These are phyloP conservation scores for Dendrothele bispora DNA, from an alignment of 768 basidiomycete species.

Conservation along the genomic window DNA sequence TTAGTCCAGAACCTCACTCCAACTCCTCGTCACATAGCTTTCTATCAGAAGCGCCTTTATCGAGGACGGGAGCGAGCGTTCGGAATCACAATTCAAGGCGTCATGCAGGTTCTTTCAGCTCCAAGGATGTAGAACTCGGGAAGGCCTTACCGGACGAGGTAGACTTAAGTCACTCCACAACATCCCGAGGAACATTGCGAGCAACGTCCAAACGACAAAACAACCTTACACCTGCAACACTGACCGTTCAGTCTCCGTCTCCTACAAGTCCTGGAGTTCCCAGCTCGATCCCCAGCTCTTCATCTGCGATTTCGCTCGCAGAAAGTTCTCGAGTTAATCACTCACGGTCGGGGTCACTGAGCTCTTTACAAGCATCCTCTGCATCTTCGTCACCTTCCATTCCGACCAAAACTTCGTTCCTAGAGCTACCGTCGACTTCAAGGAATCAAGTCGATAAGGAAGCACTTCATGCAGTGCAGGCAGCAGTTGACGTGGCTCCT, in stretches of 20 bases:
- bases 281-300: constrained; percentile 34
- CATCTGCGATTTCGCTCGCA: constrained; percentile 21
- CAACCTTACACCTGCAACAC: constrained; percentile 34
- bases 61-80: constrained; percentile 28
- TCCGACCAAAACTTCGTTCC: constrained; percentile 32
- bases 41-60: too few species aligned
- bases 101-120: constrained; percentile 95
- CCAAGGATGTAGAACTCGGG: constrained; percentile 88
- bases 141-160: constrained; percentile 74
- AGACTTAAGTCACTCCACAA: constrained; percentile 34
- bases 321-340: constrained; percentile 27
- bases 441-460: constrained; percentile 75
- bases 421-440: constrained; percentile 54
- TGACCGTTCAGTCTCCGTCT: constrained; percentile 26
- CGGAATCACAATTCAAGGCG: constrained; percentile 64
- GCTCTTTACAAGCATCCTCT: constrained; percentile 34
- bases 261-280: constrained; percentile 44
- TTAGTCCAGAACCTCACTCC: constrained; percentile 12
- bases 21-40: too few species aligned
- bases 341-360: constrained; percentile 41
- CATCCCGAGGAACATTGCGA: constrained; percentile 42
- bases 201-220: constrained; percentile 52
- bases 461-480: constrained; percentile 74
- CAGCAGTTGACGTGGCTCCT: constrained; percentile 77
- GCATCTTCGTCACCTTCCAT: constrained; percentile 38